Base-by-base conservation (phyloP, 768 basidiomycete species). In the Kondoa subrosea region DNA sequence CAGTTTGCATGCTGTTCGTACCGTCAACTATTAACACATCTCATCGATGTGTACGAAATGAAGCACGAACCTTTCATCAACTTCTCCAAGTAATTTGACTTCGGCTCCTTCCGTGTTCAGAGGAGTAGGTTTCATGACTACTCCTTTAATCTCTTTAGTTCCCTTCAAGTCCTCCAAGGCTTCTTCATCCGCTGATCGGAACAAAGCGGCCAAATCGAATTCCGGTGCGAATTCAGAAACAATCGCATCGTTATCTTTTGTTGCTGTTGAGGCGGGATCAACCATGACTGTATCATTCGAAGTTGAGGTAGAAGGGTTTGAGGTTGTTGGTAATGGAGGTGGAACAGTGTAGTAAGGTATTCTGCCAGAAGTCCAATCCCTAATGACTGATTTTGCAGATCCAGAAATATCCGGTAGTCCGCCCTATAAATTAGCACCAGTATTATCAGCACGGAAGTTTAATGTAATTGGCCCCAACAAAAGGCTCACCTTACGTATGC, bases 321-420 rank as follows among this genome's bases (percentile, higher is more conserved):
- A 17, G 33, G 83, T 81, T 0, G 88, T 89, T 0, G 89, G 89
- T 1, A 88, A 76, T 4, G 80, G 74, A 0, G 93, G 91, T 8
- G 91, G 90, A 1, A 79, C 76, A 2, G 90, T 88, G 78, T 82
- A 88, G 78, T 89, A 97, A 0, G 89, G 87, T 14, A 96, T 93
- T 2, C 73, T 71, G 30, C 95, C 91, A 67, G 89, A 84, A 73
- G 96, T 96, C 92, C 93, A 99, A 75, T 99, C 91, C 62, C 80
- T 83, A 0, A 96, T 77, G 27, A 96, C 82, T 16, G 86, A 84
- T 33, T 89, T 85, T 0, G 92, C 90, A 0, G 90, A 83, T 3
- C 87, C 81, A 57, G 86, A 83, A 33, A 92, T 76, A 76, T 96
- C 91, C 1, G 93, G 92, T 0, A 90, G 87, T 61, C 93, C 93